Percentiles rank a stretch among this genome's conserved stretches.
phyloP scores from a whole-genome alignment of 495 filamentous ascomycete genomes.

The Tuber aestivum region DNA sequence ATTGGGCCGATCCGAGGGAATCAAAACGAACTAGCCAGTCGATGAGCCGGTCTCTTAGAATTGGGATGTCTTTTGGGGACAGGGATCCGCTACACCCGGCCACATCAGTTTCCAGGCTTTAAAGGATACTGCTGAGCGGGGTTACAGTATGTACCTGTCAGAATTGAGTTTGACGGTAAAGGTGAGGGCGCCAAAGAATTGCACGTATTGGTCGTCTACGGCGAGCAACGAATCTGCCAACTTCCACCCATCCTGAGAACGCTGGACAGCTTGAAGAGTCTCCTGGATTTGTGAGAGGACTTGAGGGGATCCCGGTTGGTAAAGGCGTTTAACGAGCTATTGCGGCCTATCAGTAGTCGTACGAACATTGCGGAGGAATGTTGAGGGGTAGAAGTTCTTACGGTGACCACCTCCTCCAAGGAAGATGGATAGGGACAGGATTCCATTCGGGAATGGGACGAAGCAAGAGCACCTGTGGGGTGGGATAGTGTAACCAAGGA shows the following conservation, averaged over 20 bases:
- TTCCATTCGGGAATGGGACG: slow-evolving; percentile 22
- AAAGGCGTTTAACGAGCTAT: slow-evolving; percentile 62
- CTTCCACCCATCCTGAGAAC: slow-evolving; percentile 73
- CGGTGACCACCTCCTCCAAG: slow-evolving; percentile 23
- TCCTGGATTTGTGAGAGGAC: slow-evolving; percentile 65
- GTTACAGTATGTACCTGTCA: slow-evolving; percentile 55
- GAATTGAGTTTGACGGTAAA: slow-evolving; percentile 88
- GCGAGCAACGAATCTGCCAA: slow-evolving; percentile 67
- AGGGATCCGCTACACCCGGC: slow-evolving; percentile 52
- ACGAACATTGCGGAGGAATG: slow-evolving; percentile 15
- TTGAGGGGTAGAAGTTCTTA: slow-evolving; percentile 19
- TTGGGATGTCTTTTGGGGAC: slow-evolving; percentile 54
- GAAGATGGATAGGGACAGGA: slow-evolving; percentile 31
- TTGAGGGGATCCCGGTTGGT: slow-evolving; percentile 59
- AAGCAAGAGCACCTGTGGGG: background rate
- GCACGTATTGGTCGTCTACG: slow-evolving; percentile 61
- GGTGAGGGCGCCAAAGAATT: slow-evolving; percentile 91
- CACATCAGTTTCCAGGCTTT: slow-evolving; percentile 8
- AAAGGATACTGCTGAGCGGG: slow-evolving; percentile 5
- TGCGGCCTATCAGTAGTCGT: slow-evolving; percentile 14
- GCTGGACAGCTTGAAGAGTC: slow-evolving; percentile 68
- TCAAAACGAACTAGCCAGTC: slow-evolving; percentile 60
- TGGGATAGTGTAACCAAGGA: slow-evolving; percentile 12
- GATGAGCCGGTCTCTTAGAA: slow-evolving; percentile 65
- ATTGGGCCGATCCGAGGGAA: slow-evolving; percentile 52